Conservation (phyloP, 2,329 filamentous ascomycete genomes). For the Periglandula ipomoeae region DNA sequence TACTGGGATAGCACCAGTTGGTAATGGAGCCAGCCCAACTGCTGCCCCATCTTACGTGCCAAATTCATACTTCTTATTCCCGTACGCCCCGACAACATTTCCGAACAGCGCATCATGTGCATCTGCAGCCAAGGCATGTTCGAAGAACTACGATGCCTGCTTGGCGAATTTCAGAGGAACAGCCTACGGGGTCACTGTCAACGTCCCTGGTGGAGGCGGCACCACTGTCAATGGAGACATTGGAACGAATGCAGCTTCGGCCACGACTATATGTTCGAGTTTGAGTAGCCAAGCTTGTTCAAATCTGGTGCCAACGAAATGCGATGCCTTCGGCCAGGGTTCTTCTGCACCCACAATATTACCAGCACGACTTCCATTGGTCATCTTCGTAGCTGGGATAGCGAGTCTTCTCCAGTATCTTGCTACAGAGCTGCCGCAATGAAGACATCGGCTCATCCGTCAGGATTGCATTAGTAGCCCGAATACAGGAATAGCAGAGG, state of each 20-base stretch:
- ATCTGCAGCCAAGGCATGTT: slow-evolving; percentile 41
- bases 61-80: slow-evolving; percentile 52
- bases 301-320: slow-evolving; percentile 31
- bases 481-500: no score
- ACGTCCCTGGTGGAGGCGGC: slow-evolving; percentile 43
- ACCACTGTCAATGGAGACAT: slow-evolving; percentile 39
- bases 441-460: no score
- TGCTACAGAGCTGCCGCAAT: neutral
- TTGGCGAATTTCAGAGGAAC: slow-evolving; percentile 36
- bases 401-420: neutral
- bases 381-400: neutral
- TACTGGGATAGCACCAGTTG: slow-evolving; percentile 43
- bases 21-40: slow-evolving; percentile 26
- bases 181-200: slow-evolving; percentile 44
- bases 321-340: slow-evolving; percentile 18
- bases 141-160: slow-evolving; percentile 44
- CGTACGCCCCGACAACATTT: slow-evolving; percentile 45
- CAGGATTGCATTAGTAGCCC: no score
- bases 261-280: slow-evolving; percentile 46
- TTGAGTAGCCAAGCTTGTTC: slow-evolving; percentile 44
- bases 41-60: slow-evolving; percentile 40
- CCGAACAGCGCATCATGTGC: slow-evolving; percentile 41
- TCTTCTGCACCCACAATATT: slow-evolving; percentile 3
- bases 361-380: no score
- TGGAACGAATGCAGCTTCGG: slow-evolving; percentile 32